Evolutionary conservation across 2,329 filamentous ascomycete species (phyloP), one percentile per base, ranked within the genome.

Genomic region (Venturia effusa): DNA sequence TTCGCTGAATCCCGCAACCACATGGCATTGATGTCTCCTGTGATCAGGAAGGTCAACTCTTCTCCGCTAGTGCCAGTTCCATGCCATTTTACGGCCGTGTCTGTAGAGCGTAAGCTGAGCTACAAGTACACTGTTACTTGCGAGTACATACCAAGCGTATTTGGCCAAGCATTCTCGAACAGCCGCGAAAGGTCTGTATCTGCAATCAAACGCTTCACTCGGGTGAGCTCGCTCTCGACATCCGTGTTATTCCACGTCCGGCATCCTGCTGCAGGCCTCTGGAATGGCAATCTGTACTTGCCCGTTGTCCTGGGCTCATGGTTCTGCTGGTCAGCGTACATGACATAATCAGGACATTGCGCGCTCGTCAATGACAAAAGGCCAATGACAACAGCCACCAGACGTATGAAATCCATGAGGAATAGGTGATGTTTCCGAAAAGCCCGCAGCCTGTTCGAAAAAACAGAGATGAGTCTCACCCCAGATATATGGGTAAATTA

Each of bases 161-260:
- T 92, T 0, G 88, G 88, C 71, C 85, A 91, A 1, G 85, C 79
- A 71, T 92, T 92, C 68, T 85, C 76, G 70, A 92, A 92, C 13
- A 92, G 77, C 3, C 86, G 81, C 71, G 81, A 85, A 24, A 92
- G 79, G 71, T 92, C 89, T 0, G 77, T 78, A 67, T 81, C 79
- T 27, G 70, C 69, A 65, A 81, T 80, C 30, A 76, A 71, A 8
- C 68, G 66, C 60, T 74, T 66, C 67, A 77, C 70, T 17, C 71
- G 70, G 27, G 65, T 66, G 39, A 80, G 66, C 0, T 70, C 70
- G 59, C 74, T 69, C 68, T 81, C 78, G 3, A 81, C 72, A 15
- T 70, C 70, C 37, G 74, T 73, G 10, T 76, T 78, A 62, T 76
- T 76, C 72, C 80, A 80, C 1, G 79, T 81, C 27, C 79, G 74